Percentiles rank a stretch among this genome's conserved stretches.
These are phyloP conservation scores for carrot (Daucus carota) DNA, from an alignment of 129 eudicot genomes.

Conservation along the genomic window DH1_v3.0 NC_030381.2:28623501-28624000, in stretches of 20 bases:
- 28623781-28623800: too few species aligned
- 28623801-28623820: not conserved
- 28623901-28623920: not conserved
- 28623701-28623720: too few species aligned
- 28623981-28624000: constrained; percentile 16
- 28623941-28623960: constrained; percentile 14
- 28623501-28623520: too few species aligned
- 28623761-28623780: not conserved
- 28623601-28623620: not conserved
- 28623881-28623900: not conserved
- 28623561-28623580: too few species aligned
- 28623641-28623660: not conserved
- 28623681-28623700: too few species aligned
- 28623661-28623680: not conserved
- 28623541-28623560: too few species aligned
- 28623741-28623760: not conserved
- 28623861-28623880: not conserved
- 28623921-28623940: not conserved
- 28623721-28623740: not conserved
- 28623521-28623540: too few species aligned
- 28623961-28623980: constrained; percentile 15
- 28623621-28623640: not conserved
- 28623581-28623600: not conserved
- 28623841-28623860: not conserved
- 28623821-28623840: not conserved